These are phyloP conservation scores for Lizanozyma gosingica DNA, from an alignment of 1,139 yeast species.

Conservation along the genomic window DNA sequence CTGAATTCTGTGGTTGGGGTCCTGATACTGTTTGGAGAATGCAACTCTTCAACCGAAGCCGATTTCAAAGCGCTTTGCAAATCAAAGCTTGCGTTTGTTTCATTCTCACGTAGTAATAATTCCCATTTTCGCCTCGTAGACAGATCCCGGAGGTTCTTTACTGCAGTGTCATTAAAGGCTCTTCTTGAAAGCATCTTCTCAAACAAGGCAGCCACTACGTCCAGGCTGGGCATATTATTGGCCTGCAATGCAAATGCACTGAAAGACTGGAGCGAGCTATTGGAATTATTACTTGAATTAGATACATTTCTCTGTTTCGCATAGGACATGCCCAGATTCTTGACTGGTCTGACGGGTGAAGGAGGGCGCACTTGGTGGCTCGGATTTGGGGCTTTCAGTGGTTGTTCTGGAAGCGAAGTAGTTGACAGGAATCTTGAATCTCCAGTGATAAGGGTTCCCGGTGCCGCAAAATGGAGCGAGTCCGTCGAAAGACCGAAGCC, in stretches of 20 bases:
- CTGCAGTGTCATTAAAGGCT: constrained; percentile 29
- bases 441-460: background rate
- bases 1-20: too few species aligned
- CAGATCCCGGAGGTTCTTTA: constrained; percentile 21
- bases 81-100: constrained; percentile 30
- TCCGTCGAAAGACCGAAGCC: background rate
- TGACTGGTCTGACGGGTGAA: too few species aligned
- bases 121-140: constrained; percentile 38
- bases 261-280: constrained; percentile 17
- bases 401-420: background rate
- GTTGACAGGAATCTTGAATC: background rate
- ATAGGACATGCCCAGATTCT: too few species aligned
- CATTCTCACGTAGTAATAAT: constrained; percentile 32
- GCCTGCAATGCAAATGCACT: constrained; percentile 22
- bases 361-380: background rate
- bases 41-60: background rate
- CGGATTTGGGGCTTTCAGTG: background rate
- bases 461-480: background rate
- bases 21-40: background rate
- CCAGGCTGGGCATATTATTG: constrained; percentile 27
- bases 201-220: constrained; percentile 30
- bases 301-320: background rate
- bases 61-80: constrained; percentile 10
- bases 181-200: constrained; percentile 30
- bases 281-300: too few species aligned